Evolutionary conservation across 352 stramenopile species (phyloP).

Genomic region (Aphanomyces astaci): DNA sequence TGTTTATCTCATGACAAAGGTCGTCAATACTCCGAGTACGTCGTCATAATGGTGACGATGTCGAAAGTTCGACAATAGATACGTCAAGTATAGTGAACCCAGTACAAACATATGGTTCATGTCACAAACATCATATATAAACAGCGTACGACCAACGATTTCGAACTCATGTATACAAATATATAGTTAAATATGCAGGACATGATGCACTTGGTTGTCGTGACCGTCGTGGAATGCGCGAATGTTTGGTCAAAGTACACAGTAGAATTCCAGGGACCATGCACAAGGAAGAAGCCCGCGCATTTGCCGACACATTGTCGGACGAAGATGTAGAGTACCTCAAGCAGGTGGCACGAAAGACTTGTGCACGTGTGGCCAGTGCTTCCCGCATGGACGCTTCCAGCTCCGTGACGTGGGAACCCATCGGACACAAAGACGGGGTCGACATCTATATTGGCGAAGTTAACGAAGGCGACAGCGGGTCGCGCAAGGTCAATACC

Average conservation of each 20-base stretch:
- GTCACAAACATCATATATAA: too few species aligned
- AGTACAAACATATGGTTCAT: too few species aligned
- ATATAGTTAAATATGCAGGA: neutral
- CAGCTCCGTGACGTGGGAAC: constrained; percentile 9
- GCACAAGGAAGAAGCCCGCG: neutral
- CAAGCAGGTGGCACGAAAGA: constrained; percentile 20
- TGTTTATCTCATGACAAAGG: too few species aligned
- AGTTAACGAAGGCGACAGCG: too few species aligned
- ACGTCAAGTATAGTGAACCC: too few species aligned
- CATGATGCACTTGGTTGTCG: neutral
- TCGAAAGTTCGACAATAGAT: too few species aligned
- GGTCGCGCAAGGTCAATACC: neutral
- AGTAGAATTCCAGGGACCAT: neutral
- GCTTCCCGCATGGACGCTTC: constrained; percentile 13
- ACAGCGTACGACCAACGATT: too few species aligned
- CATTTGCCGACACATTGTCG: constrained; percentile 16
- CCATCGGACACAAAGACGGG: constrained; percentile 16
- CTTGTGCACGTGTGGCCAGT: constrained; percentile 18
- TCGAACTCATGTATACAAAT: constrained; percentile 12
- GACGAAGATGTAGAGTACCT: constrained; percentile 18
- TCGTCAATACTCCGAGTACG: too few species aligned
- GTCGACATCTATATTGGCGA: constrained; percentile 19
- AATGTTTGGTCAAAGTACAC: neutral
- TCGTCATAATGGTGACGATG: too few species aligned
- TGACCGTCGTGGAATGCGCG: neutral